phyloP scores from a whole-genome alignment of 345 rosid species.

The Jatropha curcas region DNA sequence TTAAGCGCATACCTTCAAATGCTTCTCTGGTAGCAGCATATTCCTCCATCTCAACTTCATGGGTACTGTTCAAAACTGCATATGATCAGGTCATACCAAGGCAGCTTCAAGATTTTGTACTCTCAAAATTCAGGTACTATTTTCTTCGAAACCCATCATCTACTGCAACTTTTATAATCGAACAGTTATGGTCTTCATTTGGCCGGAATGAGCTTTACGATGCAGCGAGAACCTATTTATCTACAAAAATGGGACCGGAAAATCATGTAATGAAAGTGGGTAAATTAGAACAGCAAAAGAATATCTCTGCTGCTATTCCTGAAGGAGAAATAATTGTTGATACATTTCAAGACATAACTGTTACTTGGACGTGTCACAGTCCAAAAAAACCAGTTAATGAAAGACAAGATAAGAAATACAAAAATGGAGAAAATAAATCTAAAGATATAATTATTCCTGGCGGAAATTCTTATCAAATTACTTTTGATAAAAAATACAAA shows the following conservation, averaged over 20 bases:
- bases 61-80: neutral
- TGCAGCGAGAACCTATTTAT: neutral
- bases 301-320: neutral
- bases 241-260: neutral
- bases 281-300: neutral
- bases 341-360: neutral
- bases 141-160: neutral
- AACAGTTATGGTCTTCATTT: neutral
- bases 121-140: neutral
- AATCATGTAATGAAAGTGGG: neutral
- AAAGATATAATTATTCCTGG: too few relatives aligned
- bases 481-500: slow-evolving; percentile 2
- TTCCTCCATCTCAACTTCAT: neutral
- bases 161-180: neutral
- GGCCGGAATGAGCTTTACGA: slow-evolving; percentile 1
- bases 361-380: neutral
- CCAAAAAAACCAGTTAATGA: too few relatives aligned
- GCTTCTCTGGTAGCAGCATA: neutral
- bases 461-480: neutral
- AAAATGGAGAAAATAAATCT: too few relatives aligned
- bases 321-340: neutral
- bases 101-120: neutral
- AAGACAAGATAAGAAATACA: too few relatives aligned
- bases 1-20: neutral
- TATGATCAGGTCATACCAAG: neutral